Evolutionary conservation across 345 rosid genomes (phyloP), one percentile per base, ranked within the genome.

Genomic region (Gossypium herbaceum): DNA sequence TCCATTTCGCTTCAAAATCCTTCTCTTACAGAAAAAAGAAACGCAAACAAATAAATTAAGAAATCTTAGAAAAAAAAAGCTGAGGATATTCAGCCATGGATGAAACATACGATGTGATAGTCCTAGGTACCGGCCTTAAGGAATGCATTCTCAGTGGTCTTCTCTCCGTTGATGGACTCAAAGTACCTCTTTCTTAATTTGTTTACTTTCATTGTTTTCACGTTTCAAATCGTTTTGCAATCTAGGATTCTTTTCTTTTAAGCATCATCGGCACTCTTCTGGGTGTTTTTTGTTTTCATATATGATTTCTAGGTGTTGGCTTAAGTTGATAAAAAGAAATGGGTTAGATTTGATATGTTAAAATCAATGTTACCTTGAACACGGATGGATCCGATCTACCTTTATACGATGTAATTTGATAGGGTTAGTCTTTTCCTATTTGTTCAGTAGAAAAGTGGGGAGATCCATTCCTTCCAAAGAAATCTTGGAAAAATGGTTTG

Each of bases 121-220:
- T 94, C 78, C 94, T 92, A 16, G 98, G 97, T 57, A 94, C 93
- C 11, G 97, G 97, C 71, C 97, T 92, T 73, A 94, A 94, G 80
- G 94, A 94, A 78, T 94, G 98, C 85, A 94, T 94, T 79, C 97
- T 91, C 80, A 91, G 97, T 15, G 98, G 98, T 4, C 93, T 94
- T 50, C 92, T 94, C 79, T 94, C 94, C 39, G 97, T 91, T 61
- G 88, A 91, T 83, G 97, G 97, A 62, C 97, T 91, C 88, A 94
- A 92, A 88, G 97, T 91, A 69, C 20, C 13, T n/a, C 58, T n/a
- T 60, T 61, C 19, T 45, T 20, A 57, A 15, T 67, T 77, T 50
- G 4, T 45, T 47, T 67, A 29, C 15, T 13, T 45, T 58, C 62
- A 24, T 4, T n/a, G n/a, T 43, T 47, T 74, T 43, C 50, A n/a